Conservation (phyloP, 352 stramenopile genomes). For the Phytopythium boreale region DNA sequence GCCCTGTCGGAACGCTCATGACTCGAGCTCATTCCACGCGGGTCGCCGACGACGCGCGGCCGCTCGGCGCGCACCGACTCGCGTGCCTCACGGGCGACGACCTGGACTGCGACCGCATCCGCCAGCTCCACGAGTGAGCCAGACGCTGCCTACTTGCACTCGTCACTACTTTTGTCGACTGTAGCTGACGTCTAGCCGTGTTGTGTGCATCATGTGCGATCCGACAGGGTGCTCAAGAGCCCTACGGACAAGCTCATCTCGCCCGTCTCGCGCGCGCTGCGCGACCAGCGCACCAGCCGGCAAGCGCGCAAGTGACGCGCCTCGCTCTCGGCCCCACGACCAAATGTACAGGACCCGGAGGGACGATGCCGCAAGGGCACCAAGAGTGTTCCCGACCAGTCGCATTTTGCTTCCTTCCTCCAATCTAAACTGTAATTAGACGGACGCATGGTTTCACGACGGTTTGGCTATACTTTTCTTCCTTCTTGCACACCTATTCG, state of each 20-base stretch:
- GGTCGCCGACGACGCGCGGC: slow-evolving; percentile 6
- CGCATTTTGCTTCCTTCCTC: neutral
- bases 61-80: slow-evolving; percentile 17
- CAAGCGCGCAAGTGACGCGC: slow-evolving; percentile 11
- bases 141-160: neutral
- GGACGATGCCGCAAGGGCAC: neutral
- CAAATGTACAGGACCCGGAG: neutral
- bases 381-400: neutral
- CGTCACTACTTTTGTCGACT: neutral
- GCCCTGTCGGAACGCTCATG: too few species aligned
- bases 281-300: slow-evolving; percentile 18
- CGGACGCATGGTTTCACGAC: too few species aligned
- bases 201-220: neutral
- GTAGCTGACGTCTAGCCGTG: neutral
- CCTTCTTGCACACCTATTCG: too few species aligned
- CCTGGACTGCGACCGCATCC: slow-evolving; percentile 17
- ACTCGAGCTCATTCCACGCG: slow-evolving; percentile 23
- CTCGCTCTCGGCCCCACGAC: neutral
- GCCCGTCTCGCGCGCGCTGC: slow-evolving; percentile 48
- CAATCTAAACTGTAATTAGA: neutral
- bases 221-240: slow-evolving; percentile 44
- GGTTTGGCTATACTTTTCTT: too few species aligned
- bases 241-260: slow-evolving; percentile 71
- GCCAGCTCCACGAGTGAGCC: slow-evolving; percentile 26
- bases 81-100: slow-evolving; percentile 30